Conservation (phyloP, 1,284 basidiomycete genomes). For the Takashimella koratensis region DNA sequence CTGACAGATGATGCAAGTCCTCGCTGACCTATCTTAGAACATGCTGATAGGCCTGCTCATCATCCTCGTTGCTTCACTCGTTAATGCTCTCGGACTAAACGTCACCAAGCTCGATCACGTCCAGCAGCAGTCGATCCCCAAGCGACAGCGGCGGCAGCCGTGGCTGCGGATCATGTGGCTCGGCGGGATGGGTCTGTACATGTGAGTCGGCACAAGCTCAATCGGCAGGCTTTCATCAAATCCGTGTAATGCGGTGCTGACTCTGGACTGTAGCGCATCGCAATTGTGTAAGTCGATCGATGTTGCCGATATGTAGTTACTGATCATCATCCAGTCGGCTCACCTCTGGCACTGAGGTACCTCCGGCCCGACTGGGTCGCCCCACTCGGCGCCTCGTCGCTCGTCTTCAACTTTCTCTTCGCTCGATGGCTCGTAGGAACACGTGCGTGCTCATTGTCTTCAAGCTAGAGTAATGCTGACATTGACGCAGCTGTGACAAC, state of each 20-base stretch:
- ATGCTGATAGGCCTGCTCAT: constrained; percentile 49
- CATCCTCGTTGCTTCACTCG: constrained; percentile 39
- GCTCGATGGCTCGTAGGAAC: constrained; percentile 50
- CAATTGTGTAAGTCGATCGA: constrained; percentile 39
- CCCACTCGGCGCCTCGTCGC: constrained; percentile 43
- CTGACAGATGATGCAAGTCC: neutral
- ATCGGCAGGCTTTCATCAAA: neutral
- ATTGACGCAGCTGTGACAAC: constrained; percentile 38
- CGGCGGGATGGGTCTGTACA: constrained; percentile 48
- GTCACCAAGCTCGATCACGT: constrained; percentile 50
- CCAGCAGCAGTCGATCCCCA: constrained; percentile 39
- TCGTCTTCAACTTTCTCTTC: constrained; percentile 51
- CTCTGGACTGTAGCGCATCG: constrained; percentile 30
- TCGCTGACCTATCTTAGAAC: no score
- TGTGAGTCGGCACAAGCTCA: constrained; percentile 28
- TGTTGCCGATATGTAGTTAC: neutral
- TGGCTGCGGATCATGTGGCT: constrained; percentile 47
- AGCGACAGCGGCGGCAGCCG: constrained; percentile 37
- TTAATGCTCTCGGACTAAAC: constrained; percentile 50
- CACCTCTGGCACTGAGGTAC: constrained; percentile 47
- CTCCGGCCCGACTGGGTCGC: constrained; percentile 51
- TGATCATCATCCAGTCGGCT: constrained; percentile 36
- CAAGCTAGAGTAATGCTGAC: constrained; percentile 4
- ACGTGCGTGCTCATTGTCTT: constrained; percentile 26
- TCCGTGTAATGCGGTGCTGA: no score